Evolutionary conservation across 1,284 basidiomycete species (phyloP).

Genomic region (Ustilago lituana): DNA sequence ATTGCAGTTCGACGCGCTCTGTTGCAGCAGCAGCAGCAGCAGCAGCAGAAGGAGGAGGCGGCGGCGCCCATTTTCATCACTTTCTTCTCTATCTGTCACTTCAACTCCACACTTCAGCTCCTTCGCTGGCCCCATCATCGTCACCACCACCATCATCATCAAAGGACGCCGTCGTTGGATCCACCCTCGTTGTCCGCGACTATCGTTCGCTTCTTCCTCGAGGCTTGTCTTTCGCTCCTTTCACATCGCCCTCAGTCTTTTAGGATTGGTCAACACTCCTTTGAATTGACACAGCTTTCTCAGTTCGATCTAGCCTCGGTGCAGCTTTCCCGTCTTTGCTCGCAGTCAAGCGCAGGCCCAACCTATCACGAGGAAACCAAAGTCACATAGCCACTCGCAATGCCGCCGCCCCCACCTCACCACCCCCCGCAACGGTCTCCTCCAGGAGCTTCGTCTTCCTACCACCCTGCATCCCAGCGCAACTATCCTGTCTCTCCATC

Average conservation of each 20-base stretch:
- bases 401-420: constrained; percentile 23
- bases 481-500: constrained; percentile 31
- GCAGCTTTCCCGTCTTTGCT: no score
- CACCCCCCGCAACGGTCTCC: constrained; percentile 27
- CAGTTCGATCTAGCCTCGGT: no score
- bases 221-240: background rate
- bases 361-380: no score
- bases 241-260: background rate
- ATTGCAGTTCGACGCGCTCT: constrained; percentile 19
- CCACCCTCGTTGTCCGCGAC: background rate
- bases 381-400: background rate
- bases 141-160: constrained; percentile 3
- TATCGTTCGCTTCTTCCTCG: background rate
- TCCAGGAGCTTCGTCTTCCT: constrained; percentile 25
- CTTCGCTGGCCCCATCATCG: background rate
- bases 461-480: constrained; percentile 18
- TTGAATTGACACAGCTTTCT: no score
- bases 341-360: no score
- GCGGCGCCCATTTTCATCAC: background rate
- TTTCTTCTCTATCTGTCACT: constrained; percentile 8
- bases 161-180: background rate
- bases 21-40: no score
- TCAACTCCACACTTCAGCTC: constrained; percentile 2
- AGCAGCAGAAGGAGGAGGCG: no score
- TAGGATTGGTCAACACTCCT: no score